Base-by-base conservation (phyloP, 2,329 filamentous ascomycete genomes). In the Fusarium sp. region DNA sequence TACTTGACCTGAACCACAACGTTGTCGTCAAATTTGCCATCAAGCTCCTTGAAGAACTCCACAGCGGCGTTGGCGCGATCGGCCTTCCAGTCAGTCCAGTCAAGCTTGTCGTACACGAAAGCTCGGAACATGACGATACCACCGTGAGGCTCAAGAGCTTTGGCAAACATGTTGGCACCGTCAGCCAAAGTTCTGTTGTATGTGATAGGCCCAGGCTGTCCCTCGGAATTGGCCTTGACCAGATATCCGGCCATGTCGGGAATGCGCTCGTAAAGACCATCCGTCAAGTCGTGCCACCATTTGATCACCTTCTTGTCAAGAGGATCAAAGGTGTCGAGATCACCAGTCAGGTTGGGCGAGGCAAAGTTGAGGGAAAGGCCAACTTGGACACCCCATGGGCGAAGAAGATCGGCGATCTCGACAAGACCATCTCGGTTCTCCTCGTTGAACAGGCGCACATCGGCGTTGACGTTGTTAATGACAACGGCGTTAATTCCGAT, bases 1-100 rank as follows among this genome's bases (percentile, higher is more conserved):
- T 89, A 91, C 76, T 92, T 93, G 76, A 92, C 88, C 73, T 93
- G 90, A 4, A 92, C 82, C 0, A 92, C 82, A 0, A 92, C 89
- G 45, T 92, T 92, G 44, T 89, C 86, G 21, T 89, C 87, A 56
- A 92, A 92, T 60, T 88, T 75, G 7, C 83, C 85, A 69, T 92
- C 90, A 0, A 92, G 82, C 1, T 82, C 81, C 17, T 86, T 80
- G 75, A 92, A 92, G 76, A 86, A 91, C 1, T 92, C 81, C 0
- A 91, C 88, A 0, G 88, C 89, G 0, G 89, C 90, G 54, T 91
- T 91, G 2, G 90, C 90, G 3, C 90, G 85, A 73, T 92, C 90
- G 2, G 84, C 84, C 49, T 83, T 55, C 66, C 66, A 69, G 23
- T 69, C 63, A 11, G 30, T 86, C 88, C 89, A 91, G 73, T 89